Conservation (phyloP, 228 moss, liverwort and hornwort species). For the Sphagnum fallax region DNA sequence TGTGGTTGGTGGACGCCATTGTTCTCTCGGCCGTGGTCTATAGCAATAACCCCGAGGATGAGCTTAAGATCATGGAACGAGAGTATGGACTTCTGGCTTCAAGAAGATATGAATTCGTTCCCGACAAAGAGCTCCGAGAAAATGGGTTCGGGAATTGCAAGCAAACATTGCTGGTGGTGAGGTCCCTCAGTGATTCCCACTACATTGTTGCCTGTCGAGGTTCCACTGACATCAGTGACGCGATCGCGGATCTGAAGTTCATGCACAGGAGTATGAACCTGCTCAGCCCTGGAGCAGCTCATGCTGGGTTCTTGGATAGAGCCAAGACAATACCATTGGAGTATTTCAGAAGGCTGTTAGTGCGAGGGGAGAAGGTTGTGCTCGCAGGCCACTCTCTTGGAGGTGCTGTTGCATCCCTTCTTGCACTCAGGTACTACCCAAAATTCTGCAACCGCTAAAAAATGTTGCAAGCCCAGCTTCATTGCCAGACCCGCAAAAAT, state of each 20-base stretch:
- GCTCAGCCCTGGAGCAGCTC: slow-evolving; percentile 70
- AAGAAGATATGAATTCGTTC: slow-evolving; percentile 71
- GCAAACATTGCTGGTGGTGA: slow-evolving; percentile 70
- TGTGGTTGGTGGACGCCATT: slow-evolving; percentile 88
- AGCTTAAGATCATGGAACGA: slow-evolving; percentile 70
- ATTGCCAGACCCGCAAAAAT: too few species aligned
- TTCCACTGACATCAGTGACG: slow-evolving; percentile 80
- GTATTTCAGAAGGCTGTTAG: slow-evolving; percentile 71
- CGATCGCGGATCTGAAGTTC: slow-evolving; percentile 73
- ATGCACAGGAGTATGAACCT: slow-evolving; percentile 92
- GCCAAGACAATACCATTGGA: slow-evolving; percentile 88
- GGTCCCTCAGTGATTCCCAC: slow-evolving; percentile 60
- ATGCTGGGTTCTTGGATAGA: slow-evolving; percentile 81
- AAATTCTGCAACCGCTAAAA: too few species aligned
- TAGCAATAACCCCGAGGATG: slow-evolving; percentile 58
- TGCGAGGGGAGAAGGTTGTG: slow-evolving; percentile 80
- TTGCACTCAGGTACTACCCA: slow-evolving; percentile 45
- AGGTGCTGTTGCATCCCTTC: slow-evolving; percentile 81
- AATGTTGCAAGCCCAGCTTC: too few species aligned
- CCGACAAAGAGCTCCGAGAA: slow-evolving; percentile 61
- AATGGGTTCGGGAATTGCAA: slow-evolving; percentile 66
- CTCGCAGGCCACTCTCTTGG: slow-evolving; percentile 87
- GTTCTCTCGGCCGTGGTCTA: slow-evolving; percentile 87
- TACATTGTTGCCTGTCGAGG: slow-evolving; percentile 89
- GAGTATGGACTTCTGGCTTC: slow-evolving; percentile 82